A percentile compares a stretch with the other conserved stretches of the same genome.
These are phyloP conservation scores for Aspergillus sp. DNA, from an alignment of 2,329 filamentous ascomycete species.

Conservation along the genomic window DNA sequence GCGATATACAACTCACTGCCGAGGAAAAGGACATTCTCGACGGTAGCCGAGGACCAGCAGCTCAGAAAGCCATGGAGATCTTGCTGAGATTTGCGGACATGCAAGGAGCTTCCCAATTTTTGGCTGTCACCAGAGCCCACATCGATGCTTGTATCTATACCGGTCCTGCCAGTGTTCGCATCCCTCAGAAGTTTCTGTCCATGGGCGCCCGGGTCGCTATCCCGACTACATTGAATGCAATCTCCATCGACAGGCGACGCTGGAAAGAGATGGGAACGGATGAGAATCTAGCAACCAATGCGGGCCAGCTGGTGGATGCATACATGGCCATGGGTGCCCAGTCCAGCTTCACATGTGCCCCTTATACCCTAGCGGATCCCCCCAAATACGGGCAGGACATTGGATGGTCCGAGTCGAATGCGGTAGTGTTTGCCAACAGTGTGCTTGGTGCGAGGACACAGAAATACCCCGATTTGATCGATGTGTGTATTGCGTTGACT, in stretches of 20 bases:
- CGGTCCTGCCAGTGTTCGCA: slow-evolving; percentile 32
- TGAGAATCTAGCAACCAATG: slow-evolving; percentile 21
- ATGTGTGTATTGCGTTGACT: slow-evolving; percentile 41
- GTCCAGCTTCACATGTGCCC: slow-evolving; percentile 42
- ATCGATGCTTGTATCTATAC: slow-evolving; percentile 43
- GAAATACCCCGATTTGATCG: slow-evolving; percentile 45
- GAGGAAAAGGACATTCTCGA: slow-evolving; percentile 21
- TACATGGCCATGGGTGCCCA: slow-evolving; percentile 39
- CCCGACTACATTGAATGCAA: slow-evolving; percentile 40
- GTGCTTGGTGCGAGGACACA: slow-evolving; percentile 41
- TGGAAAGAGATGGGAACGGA: slow-evolving; percentile 37
- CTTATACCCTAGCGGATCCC: slow-evolving; percentile 35
- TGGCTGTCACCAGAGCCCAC: slow-evolving; percentile 38
- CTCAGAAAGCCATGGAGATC: slow-evolving; percentile 34
- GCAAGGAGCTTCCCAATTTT: slow-evolving; percentile 27
- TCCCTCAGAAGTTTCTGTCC: slow-evolving; percentile 31
- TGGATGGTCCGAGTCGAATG: slow-evolving; percentile 44
- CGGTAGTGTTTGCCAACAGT: slow-evolving; percentile 44
- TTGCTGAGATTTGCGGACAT: slow-evolving; percentile 34
- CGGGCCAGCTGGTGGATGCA: slow-evolving; percentile 30
- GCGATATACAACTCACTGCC: slow-evolving; percentile 12
- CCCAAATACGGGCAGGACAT: slow-evolving; percentile 37
- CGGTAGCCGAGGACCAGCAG: slow-evolving; percentile 29
- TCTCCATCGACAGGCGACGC: slow-evolving; percentile 39
- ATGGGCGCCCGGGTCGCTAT: slow-evolving; percentile 33